A percentile compares a stretch with the other conserved stretches of the same genome.
These are phyloP conservation scores for Apiotrichum montevideense DNA, from an alignment of 1,284 basidiomycete genomes.

Conservation along the genomic window DNA sequence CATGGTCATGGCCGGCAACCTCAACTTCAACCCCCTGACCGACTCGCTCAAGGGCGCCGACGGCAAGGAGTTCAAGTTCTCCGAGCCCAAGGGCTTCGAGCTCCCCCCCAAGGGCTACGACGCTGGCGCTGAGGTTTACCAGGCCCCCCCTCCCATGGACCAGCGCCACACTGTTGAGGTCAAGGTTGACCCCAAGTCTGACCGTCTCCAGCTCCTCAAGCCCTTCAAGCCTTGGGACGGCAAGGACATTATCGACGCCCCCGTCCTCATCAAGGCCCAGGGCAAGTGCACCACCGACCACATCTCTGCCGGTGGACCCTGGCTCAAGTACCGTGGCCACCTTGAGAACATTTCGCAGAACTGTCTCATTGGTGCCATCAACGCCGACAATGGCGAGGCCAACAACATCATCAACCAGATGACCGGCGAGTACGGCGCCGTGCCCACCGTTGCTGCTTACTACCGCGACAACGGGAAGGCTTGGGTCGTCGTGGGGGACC, in stretches of 20 bases:
- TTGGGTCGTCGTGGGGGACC: slow-evolving; percentile 86
- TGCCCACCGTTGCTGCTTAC: slow-evolving; percentile 74
- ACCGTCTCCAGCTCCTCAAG: slow-evolving; percentile 89
- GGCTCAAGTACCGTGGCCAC: slow-evolving; percentile 99
- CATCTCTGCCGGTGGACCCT: slow-evolving; percentile 90
- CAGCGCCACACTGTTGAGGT: slow-evolving; percentile 77
- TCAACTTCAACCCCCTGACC: slow-evolving; percentile 95
- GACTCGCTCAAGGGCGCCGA: slow-evolving; percentile 83
- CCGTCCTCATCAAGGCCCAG: slow-evolving; percentile 93
- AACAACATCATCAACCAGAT: slow-evolving; percentile 41
- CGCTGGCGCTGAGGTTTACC: slow-evolving; percentile 95
- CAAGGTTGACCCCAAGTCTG: slow-evolving; percentile 77
- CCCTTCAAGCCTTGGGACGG: slow-evolving; percentile 93
- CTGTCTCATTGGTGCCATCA: slow-evolving; percentile 95
- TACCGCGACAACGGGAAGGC: slow-evolving; percentile 87
- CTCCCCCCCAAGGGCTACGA: slow-evolving; percentile 94
- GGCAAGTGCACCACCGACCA: slow-evolving; percentile 98
- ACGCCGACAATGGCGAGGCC: slow-evolving; percentile 88
- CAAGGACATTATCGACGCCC: slow-evolving; percentile 81
- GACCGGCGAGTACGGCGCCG: slow-evolving; percentile 77
- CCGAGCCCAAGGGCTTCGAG: slow-evolving; percentile 79
- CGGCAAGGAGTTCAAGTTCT: slow-evolving; percentile 97
- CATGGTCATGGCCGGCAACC: slow-evolving; percentile 86
- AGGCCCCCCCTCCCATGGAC: slow-evolving; percentile 69
- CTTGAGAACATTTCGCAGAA: slow-evolving; percentile 95